Conservation (phyloP, 208 protist genomes). For the Crithidia expoeki region DNA sequence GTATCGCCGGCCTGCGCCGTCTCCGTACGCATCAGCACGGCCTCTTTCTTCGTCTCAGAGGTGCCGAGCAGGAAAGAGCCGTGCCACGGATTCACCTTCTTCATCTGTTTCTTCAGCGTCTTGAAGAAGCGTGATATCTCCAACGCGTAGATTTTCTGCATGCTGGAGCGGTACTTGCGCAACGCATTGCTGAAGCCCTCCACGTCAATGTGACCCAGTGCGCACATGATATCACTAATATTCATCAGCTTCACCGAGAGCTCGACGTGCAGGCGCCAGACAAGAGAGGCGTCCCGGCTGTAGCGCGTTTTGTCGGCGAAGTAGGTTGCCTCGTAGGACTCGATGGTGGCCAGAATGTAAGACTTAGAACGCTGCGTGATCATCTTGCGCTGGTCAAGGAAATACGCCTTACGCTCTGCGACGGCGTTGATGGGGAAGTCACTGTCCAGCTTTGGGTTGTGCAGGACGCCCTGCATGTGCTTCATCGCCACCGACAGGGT, state of each 20-base stretch:
- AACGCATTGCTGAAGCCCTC: conserved; percentile 71
- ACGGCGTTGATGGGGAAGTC: conserved; percentile 89
- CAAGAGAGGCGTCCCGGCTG: conserved; percentile 56
- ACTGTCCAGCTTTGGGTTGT: conserved; percentile 59
- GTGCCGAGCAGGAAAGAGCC: conserved; percentile 63
- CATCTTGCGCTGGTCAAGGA: conserved; percentile 75
- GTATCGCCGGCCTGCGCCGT: conserved; percentile 56
- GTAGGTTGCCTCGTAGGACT: conserved; percentile 55
- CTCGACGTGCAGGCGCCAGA: conserved; percentile 81
- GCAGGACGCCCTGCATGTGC: conserved; percentile 74
- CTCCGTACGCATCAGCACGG: conserved; percentile 52
- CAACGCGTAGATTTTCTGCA: conserved; percentile 80
- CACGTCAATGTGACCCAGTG: conserved; percentile 69
- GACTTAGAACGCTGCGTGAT: conserved; percentile 66
- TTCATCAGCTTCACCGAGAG: conserved; percentile 56
- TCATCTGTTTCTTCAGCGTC: conserved; percentile 54
- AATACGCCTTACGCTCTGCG: conserved; percentile 71
- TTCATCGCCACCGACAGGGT: conserved; percentile 68
- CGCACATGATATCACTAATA: conserved; percentile 69
- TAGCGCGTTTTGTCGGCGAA: conserved; percentile 59
- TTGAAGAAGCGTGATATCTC: conserved; percentile 83
- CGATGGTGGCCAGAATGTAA: conserved; percentile 71
- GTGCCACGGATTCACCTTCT: conserved; percentile 56
- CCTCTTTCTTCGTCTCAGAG: conserved; percentile 42
- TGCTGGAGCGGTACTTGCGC: conserved; percentile 77